These are phyloP conservation scores for Colletotrichum sp. DNA, from an alignment of 2,329 filamentous ascomycete genomes.

Conservation along the genomic window DNA sequence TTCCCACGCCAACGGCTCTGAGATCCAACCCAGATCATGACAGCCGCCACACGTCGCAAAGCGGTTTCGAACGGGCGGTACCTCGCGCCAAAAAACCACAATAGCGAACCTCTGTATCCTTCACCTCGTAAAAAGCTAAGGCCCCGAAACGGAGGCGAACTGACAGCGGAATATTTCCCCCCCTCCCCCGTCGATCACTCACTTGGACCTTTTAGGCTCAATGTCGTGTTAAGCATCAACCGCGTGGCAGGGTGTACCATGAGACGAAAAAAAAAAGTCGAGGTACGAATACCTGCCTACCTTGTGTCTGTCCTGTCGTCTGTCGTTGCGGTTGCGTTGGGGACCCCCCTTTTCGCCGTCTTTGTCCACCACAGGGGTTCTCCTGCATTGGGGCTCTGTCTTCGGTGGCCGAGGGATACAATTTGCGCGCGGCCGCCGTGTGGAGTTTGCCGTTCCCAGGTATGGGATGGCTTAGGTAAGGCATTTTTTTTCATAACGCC, in stretches of 20 bases:
- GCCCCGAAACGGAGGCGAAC: not conserved
- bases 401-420: not conserved
- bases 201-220: not conserved
- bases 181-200: not conserved
- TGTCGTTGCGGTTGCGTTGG: not conserved
- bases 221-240: conserved; percentile 10
- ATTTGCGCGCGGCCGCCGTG: not conserved
- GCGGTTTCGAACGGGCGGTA: conserved; percentile 1
- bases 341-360: not conserved
- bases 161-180: not conserved
- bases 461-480: not conserved
- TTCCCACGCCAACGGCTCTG: not conserved
- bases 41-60: not conserved
- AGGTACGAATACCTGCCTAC: not conserved
- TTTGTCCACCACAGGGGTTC: not conserved
- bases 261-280: not conserved
- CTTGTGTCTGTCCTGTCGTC: not conserved
- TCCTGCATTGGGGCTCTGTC: not conserved
- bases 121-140: not conserved
- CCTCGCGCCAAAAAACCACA: not conserved
- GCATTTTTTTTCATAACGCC: not conserved
- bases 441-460: not conserved
- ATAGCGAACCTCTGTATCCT: accelerated
- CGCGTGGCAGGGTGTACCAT: not conserved
- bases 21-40: not conserved